These are phyloP conservation scores for Polyplosphaeria fusca DNA, from an alignment of 495 filamentous ascomycete genomes.

Conservation along the genomic window DNA sequence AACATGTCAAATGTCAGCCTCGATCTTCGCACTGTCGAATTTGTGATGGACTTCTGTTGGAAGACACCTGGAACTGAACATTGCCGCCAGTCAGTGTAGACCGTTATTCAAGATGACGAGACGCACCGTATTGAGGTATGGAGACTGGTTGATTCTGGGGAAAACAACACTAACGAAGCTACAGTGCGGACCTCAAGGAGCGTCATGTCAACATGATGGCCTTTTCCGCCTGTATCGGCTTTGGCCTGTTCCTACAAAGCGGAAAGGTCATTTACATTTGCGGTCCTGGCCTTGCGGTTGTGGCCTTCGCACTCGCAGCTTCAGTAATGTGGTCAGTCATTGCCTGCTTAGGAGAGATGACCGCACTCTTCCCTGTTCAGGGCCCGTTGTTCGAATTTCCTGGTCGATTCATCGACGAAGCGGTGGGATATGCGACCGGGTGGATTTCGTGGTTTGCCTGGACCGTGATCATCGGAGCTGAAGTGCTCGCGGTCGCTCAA, in stretches of 20 bases:
- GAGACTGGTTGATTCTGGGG: not conserved
- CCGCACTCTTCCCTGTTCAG: slow-evolving; percentile 51
- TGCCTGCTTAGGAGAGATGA: slow-evolving; percentile 53
- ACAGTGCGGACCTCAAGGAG: slow-evolving; percentile 27
- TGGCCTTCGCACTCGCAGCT: slow-evolving; percentile 47
- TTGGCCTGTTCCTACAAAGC: slow-evolving; percentile 43
- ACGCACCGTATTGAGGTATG: slow-evolving; percentile 28
- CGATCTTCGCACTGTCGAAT: slow-evolving; percentile 2
- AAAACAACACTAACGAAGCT: not conserved
- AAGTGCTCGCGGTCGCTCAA: slow-evolving; percentile 47
- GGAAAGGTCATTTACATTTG: slow-evolving; percentile 43
- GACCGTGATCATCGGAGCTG: slow-evolving; percentile 42
- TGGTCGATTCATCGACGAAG: slow-evolving; percentile 47
- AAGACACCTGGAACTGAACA: not conserved
- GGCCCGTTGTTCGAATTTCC: slow-evolving; percentile 52
- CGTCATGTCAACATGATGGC: slow-evolving; percentile 45
- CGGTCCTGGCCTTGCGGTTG: slow-evolving; percentile 42
- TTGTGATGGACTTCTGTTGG: not conserved
- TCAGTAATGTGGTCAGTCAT: slow-evolving; percentile 53
- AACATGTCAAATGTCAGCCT: slow-evolving; percentile 13
- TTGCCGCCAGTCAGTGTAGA: too few species aligned
- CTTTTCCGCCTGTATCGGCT: slow-evolving; percentile 40
- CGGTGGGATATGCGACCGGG: slow-evolving; percentile 51
- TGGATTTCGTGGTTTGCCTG: slow-evolving; percentile 58
- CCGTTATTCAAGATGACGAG: slow-evolving; percentile 19